These are phyloP conservation scores for Talaromyces sp. DNA, from an alignment of 2,329 filamentous ascomycete genomes.

Conservation along the genomic window DNA sequence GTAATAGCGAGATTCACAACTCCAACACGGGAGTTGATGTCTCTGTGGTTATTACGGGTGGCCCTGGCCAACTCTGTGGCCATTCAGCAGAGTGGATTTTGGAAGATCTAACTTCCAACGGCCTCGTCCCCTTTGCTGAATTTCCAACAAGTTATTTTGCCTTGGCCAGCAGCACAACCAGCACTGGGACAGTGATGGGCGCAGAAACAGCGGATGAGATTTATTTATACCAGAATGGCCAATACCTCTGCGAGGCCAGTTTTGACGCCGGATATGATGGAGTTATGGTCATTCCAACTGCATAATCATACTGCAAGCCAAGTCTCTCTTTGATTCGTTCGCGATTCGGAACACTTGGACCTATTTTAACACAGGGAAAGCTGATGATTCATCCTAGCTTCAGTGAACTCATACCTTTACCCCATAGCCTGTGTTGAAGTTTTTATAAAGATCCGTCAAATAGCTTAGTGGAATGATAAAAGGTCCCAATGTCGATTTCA, in stretches of 20 bases:
- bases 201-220: not conserved
- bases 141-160: not conserved
- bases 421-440: too few species aligned
- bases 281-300: not conserved
- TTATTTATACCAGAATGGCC: not conserved
- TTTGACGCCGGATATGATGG: not conserved
- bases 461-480: too few species aligned
- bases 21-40: not conserved
- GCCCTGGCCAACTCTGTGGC: not conserved
- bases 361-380: not conserved
- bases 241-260: not conserved
- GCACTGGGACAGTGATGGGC: not conserved
- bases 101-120: slow-evolving; percentile 8
- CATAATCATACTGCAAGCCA: not conserved
- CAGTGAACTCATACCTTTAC: not conserved
- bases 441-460: too few species aligned
- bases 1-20: not conserved
- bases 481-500: too few species aligned
- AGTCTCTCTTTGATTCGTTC: not conserved
- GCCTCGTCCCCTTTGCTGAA: slow-evolving; percentile 2
- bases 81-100: slow-evolving; percentile 1
- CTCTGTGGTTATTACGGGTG: not conserved
- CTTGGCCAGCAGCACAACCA: slow-evolving; percentile 1
- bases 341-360: not conserved
- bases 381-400: not conserved